Evolutionary conservation across 306 rosid species (phyloP).

Genomic region (Corylus americana): DNA sequence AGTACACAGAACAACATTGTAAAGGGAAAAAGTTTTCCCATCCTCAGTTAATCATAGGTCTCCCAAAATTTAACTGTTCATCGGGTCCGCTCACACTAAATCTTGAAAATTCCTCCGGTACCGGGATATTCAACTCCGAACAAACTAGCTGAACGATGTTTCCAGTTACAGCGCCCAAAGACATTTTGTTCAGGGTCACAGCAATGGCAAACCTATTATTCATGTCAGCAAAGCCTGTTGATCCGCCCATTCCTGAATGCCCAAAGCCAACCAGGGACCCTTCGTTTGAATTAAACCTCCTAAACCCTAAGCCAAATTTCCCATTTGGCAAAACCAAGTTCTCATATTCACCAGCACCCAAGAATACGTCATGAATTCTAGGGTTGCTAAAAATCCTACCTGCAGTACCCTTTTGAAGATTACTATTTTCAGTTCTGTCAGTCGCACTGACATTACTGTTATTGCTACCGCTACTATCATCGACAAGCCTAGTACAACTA

Average conservation of each 20-base stretch:
- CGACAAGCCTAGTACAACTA: constrained; percentile 24
- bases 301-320: constrained; percentile 81
- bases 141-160: constrained; percentile 69
- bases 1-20: background rate
- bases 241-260: constrained; percentile 97
- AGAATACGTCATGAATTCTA: constrained; percentile 70
- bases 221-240: constrained; percentile 75
- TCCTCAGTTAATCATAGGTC: constrained; percentile 70
- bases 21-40: constrained; percentile 16
- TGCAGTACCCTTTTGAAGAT: constrained; percentile 19
- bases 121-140: constrained; percentile 83
- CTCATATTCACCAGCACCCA: constrained; percentile 69
- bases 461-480: constrained; percentile 29
- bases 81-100: constrained; percentile 30
- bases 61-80: constrained; percentile 27
- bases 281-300: constrained; percentile 55
- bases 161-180: constrained; percentile 67
- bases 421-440: constrained; percentile 8
- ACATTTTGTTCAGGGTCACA: constrained; percentile 85
- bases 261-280: constrained; percentile 75
- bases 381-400: constrained; percentile 58
- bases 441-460: constrained; percentile 17
- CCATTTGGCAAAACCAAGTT: constrained; percentile 54
- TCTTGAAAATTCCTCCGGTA: constrained; percentile 61
- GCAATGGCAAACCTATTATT: constrained; percentile 72